These are phyloP conservation scores for Schizochytrium sp. DNA, from an alignment of 108 stramenopile species.

Conservation along the genomic window DNA sequence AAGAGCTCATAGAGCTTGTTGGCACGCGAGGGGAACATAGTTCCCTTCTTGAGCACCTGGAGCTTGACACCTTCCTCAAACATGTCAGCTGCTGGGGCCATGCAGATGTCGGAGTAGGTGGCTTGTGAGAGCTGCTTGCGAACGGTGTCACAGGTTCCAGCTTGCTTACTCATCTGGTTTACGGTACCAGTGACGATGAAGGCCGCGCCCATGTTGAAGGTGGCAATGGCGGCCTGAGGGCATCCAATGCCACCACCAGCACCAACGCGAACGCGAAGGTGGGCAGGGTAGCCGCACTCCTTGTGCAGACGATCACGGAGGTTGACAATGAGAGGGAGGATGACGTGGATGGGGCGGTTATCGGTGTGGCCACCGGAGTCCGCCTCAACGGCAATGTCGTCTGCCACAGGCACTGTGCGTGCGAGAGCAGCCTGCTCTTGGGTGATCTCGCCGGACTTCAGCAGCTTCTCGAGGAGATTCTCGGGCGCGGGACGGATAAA, in stretches of 20 bases:
- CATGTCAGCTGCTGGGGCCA: slow-evolving; percentile 31
- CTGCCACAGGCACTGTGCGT: slow-evolving; percentile 3
- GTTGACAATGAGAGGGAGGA: slow-evolving; percentile 28
- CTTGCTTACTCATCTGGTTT: slow-evolving; percentile 17
- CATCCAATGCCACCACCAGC: slow-evolving; percentile 28
- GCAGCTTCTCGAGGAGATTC: background rate
- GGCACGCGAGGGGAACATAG: slow-evolving; percentile 45
- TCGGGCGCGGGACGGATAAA: background rate
- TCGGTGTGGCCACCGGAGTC: slow-evolving; percentile 50
- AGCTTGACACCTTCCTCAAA: slow-evolving; percentile 47
- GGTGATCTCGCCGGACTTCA: background rate
- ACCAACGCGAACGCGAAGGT: slow-evolving; percentile 24
- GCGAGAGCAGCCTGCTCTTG: slow-evolving; percentile 37
- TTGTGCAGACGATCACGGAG: background rate
- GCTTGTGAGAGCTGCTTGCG: slow-evolving; percentile 31
- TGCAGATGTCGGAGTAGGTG: slow-evolving; percentile 20
- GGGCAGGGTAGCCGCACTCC: slow-evolving; percentile 31
- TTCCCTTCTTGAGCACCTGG: slow-evolving; percentile 43
- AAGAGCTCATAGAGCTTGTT: slow-evolving; percentile 55
- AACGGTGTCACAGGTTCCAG: slow-evolving; percentile 10
- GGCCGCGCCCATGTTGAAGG: slow-evolving; percentile 46
- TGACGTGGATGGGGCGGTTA: slow-evolving; percentile 54
- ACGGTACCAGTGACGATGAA: slow-evolving; percentile 17
- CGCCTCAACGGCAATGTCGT: slow-evolving; percentile 26
- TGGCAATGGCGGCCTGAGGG: slow-evolving; percentile 15